Conservation (phyloP, 1,284 basidiomycete genomes). For the Peniophora sp. region DNA sequence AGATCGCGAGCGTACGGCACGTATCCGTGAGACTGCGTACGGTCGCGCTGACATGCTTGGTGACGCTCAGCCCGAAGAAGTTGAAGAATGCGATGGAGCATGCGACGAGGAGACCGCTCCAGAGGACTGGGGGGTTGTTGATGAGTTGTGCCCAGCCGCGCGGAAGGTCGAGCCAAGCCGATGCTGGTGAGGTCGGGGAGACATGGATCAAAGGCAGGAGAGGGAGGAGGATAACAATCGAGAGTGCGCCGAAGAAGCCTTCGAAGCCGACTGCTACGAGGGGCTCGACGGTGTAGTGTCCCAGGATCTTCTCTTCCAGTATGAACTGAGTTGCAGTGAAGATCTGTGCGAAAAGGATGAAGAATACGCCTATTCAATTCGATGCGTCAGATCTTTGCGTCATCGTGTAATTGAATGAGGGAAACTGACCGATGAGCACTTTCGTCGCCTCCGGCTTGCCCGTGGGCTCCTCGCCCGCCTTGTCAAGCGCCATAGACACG, state of each 20-base stretch:
- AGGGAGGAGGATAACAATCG: slow-evolving; percentile 70
- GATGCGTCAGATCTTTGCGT: slow-evolving; percentile 6
- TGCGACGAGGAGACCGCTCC: slow-evolving; percentile 73
- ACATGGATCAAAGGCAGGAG: slow-evolving; percentile 38
- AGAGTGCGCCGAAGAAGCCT: slow-evolving; percentile 84
- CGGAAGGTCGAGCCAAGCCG: slow-evolving; percentile 71
- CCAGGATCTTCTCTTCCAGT: slow-evolving; percentile 93
- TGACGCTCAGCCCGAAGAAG: slow-evolving; percentile 91
- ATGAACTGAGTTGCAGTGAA: slow-evolving; percentile 93
- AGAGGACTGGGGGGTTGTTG: slow-evolving; percentile 69
- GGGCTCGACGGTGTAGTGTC: slow-evolving; percentile 82
- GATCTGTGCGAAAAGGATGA: slow-evolving; percentile 94
- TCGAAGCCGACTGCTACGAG: slow-evolving; percentile 92
- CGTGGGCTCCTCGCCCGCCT: slow-evolving; percentile 28
- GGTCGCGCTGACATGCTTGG: slow-evolving; percentile 83
- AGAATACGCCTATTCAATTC: slow-evolving; percentile 76
- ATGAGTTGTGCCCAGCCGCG: slow-evolving; percentile 90
- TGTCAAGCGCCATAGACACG: slow-evolving; percentile 6
- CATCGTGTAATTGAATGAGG: neutral
- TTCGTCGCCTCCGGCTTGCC: slow-evolving; percentile 54
- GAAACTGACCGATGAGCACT: slow-evolving; percentile 53
- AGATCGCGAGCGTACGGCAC: slow-evolving; percentile 90
- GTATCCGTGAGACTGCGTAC: slow-evolving; percentile 91
- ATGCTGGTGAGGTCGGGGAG: slow-evolving; percentile 60
- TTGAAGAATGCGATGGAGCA: slow-evolving; percentile 91